Base-by-base conservation (phyloP, 192 early-diverging fungal genomes). In the Radiomyces spectabilis region DNA sequence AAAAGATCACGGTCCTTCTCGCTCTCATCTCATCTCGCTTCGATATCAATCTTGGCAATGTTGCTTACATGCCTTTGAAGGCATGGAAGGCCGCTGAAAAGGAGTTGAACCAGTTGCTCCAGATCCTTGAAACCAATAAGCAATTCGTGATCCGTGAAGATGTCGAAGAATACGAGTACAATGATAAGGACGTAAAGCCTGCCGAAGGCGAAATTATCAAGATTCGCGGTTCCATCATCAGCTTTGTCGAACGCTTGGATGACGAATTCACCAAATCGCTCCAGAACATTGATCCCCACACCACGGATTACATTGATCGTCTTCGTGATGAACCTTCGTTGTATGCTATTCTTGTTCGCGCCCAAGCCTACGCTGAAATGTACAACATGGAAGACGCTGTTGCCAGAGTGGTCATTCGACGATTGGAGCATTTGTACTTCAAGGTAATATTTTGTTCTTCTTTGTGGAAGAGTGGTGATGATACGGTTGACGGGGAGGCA, bases 201-300 rank as follows among this genome's bases (percentile, higher is more conserved):
- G 68, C 74, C 24, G 62, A 69, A 35, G 86, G 77, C 19, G 56
- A 82, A 44, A 68, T 87, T 13, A 13, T 65, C 19, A 61, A 63
- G 10, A 68, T 97, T 52, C 89, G 84, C 42, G 97, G 95, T 49
- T 92, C 87, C 33, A 74, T 98, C 47, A 74, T 87, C 44, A 79
- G 88, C 37, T 86, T 91, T 42, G 74, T 98, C 27, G 97, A 99
- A 57, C 86, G 95, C 25, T 73, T 98, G 35, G 93, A 97, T 72
- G 94, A 98, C 52, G 97, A 99, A 74, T 99, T 97, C 72, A 89
- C 81, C 57, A 89, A 90, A 71, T 88, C 93, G 24, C 81, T 99
- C 38, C 94, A 95, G 67, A 83, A 84, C 65, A 94, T 94, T 62
- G 97, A 99, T 74, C 95, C 95, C 51, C 93, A 97, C 68, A 90